Conservation (phyloP, 805 yeast species). For the Blastobotrys chiropterorum region DNA sequence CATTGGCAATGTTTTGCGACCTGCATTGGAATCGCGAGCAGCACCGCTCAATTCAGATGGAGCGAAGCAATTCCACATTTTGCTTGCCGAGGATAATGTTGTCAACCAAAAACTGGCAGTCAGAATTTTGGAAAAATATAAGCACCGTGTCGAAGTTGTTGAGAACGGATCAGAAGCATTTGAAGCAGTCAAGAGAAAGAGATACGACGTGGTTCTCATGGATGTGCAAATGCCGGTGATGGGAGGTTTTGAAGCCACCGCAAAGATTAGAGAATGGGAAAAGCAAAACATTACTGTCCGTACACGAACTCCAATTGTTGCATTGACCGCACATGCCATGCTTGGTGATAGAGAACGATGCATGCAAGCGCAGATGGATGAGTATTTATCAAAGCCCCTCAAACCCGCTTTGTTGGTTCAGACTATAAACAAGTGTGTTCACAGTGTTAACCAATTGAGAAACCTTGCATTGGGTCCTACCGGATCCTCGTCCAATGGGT, state of each 20-base stretch:
- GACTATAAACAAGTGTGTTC: constrained; percentile 79
- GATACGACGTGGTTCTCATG: constrained; percentile 80
- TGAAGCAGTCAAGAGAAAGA: constrained; percentile 61
- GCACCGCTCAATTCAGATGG: constrained; percentile 78
- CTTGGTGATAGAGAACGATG: constrained; percentile 86
- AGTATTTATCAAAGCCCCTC: constrained; percentile 79
- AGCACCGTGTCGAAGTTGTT: constrained; percentile 77
- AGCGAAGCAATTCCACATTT: constrained; percentile 62
- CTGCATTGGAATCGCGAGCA: constrained; percentile 77
- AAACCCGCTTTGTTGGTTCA: constrained; percentile 78
- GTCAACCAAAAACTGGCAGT: constrained; percentile 87
- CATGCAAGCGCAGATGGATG: constrained; percentile 87
- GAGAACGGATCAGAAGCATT: constrained; percentile 81
- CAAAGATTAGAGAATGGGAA: constrained; percentile 83
- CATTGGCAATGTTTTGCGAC: constrained; percentile 73
- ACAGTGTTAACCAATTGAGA: constrained; percentile 36
- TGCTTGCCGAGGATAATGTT: constrained; percentile 81
- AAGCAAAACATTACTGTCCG: constrained; percentile 66
- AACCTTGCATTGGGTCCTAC: constrained; percentile 33
- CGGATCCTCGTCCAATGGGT: background rate
- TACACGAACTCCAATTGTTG: constrained; percentile 80
- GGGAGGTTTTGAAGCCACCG: constrained; percentile 93
- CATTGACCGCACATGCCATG: constrained; percentile 92
- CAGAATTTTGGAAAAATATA: constrained; percentile 76
- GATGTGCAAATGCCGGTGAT: constrained; percentile 94